Base-by-base conservation (phyloP, 306 rosid genomes). In the Medicago arabica region DNA sequence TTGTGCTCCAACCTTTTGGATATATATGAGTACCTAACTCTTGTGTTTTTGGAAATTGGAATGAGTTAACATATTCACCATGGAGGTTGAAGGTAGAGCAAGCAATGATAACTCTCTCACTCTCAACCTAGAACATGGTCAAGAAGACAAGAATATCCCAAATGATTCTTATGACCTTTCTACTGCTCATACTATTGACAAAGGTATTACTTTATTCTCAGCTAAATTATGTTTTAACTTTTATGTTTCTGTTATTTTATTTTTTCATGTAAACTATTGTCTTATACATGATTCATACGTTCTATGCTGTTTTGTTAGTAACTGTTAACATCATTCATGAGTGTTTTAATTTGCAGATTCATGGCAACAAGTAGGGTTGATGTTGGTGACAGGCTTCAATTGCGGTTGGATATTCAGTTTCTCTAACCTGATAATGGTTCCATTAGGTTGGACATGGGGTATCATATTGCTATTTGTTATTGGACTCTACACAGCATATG, bases 401-500 rank as follows among this genome's bases (percentile, higher is more conserved):
- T 84, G 90, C 1, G 93, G 93, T 8, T 86, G 87, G 83, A 76
- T 86, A 70, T 44, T 88, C 34, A 86, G 67, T 58, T 88, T 86
- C 67, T 78, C 93, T 2, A 88, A 86, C 49, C 75, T 88, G 19
- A 18, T 88, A 1, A 73, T 88, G 83, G 79, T 81, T 69, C 90
- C 90, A 21, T 72, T 88, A 74, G 87, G 93, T 65, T 88, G 93
- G 93, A 88, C 70, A 23, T 88, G 90, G 90, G 89, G 90, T 62
- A 9, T 76, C 12, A 12, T 78, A n/a, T 83, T 90, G 75, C 85
- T 88, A 25, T 0, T 83, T 63, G 25, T 83, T 34, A 83, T 86
- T 8, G 93, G 90, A 40, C 15, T 86, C 59, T 88, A 86, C 75
- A 81, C 86, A 2, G 93, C 90, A 28, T 88, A 88, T 78, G 90